Percentiles rank a stretch among this genome's conserved stretches.
Evolutionary conservation across 75 land plant genomes (phyloP).

Genomic region (Sequoiadendron giganteum): DNA sequence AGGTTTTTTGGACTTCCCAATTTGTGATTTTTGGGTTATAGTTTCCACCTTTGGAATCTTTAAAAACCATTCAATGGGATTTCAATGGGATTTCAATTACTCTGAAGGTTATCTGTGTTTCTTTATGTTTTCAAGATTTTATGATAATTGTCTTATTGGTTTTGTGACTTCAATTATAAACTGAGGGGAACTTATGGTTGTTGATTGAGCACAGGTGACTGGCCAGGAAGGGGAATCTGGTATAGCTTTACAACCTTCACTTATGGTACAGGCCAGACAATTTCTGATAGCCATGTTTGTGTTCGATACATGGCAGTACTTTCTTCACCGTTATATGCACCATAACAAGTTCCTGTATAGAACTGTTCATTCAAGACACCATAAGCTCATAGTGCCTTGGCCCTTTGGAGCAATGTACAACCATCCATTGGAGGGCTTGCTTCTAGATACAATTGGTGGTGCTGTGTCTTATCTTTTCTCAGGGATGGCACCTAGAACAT

Average conservation of each 20-base stretch:
- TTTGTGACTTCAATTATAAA: not conserved
- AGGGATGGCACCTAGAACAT: conserved; percentile 77
- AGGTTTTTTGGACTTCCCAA: not conserved
- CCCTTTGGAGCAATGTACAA: conserved; percentile 86
- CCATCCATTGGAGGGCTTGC: conserved; percentile 80
- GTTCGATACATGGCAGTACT: conserved; percentile 81
- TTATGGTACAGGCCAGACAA: conserved; percentile 15
- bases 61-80: not conserved
- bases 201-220: conserved; percentile 21
- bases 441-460: conserved; percentile 83
- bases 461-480: conserved; percentile 74
- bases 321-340: conserved; percentile 64
- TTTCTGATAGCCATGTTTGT: conserved; percentile 56
- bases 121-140: not conserved
- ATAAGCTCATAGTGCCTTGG: conserved; percentile 74
- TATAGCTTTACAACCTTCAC: conserved; percentile 5
- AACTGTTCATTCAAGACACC: conserved; percentile 71
- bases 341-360: no score
- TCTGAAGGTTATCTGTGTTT: not conserved
- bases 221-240: conserved; percentile 12
- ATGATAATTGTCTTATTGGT: not conserved
- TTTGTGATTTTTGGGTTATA: not conserved
- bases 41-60: not conserved
- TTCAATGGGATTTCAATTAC: not conserved
- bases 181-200: not conserved